Percentiles rank a stretch among this genome's conserved stretches.
These are phyloP conservation scores for Verticillium albo-atrum DNA, from an alignment of 2,329 filamentous ascomycete genomes.

Conservation along the genomic window DNA sequence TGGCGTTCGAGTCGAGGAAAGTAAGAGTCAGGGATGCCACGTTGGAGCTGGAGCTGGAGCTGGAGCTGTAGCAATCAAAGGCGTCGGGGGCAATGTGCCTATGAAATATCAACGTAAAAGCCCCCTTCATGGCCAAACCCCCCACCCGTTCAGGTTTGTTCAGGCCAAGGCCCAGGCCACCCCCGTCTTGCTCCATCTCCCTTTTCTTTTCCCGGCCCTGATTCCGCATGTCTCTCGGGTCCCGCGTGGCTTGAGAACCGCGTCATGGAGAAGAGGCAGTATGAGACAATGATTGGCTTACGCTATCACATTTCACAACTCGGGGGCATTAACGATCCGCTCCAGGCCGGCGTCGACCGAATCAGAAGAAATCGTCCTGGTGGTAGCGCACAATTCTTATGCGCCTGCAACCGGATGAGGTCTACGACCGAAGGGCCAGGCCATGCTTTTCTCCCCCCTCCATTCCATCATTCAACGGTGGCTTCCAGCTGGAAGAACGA, in stretches of 20 bases:
- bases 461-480: not conserved
- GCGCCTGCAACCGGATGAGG: not conserved
- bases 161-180: not conserved
- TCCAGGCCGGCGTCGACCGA: not conserved
- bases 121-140: no score
- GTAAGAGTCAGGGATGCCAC: not conserved
- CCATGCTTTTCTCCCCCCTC: not conserved
- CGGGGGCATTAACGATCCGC: not conserved
- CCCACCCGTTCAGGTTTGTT: no score
- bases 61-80: not conserved
- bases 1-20: not conserved
- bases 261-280: not conserved
- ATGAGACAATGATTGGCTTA: not conserved
- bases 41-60: not conserved
- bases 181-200: no score
- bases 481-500: no score
- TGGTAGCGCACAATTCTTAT: not conserved
- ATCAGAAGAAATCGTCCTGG: not conserved
- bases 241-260: not conserved
- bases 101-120: no score
- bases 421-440: not conserved
- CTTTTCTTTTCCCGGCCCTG: not conserved
- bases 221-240: not conserved
- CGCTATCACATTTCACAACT: not conserved
- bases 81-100: not conserved